phyloP scores from a whole-genome alignment of 345 rosid species.

The Tarenaya hassleriana region DNA sequence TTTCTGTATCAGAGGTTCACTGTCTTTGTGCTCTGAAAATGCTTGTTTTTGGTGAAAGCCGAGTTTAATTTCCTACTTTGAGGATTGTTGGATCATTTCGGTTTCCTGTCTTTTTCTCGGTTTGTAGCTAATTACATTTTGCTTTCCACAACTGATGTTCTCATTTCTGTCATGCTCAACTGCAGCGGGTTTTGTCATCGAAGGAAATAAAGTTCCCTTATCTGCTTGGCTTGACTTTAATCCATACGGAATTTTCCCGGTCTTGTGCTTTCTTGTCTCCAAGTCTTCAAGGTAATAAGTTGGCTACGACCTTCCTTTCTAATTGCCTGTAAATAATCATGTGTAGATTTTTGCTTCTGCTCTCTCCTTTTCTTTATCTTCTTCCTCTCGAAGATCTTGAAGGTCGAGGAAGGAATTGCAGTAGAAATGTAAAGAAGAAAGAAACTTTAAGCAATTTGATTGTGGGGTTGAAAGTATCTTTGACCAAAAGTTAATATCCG shows the following conservation, averaged over 20 bases:
- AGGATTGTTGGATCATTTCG: too few species aligned
- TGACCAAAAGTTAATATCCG: neutral
- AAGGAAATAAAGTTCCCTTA: conserved; percentile 95
- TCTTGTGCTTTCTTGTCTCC: conserved; percentile 74
- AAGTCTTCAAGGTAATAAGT: conserved; percentile 64
- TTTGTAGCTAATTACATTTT: too few species aligned
- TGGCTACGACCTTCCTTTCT: conserved; percentile 13
- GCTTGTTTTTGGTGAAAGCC: neutral
- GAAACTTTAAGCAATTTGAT: conserved; percentile 23
- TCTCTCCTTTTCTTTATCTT: conserved; percentile 6
- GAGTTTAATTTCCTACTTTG: too few species aligned
- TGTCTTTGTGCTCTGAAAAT: neutral
- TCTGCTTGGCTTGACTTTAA: conserved; percentile 94
- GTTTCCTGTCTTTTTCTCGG: too few species aligned
- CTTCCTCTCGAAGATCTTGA: conserved; percentile 45
- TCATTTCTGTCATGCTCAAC: conserved; percentile 18
- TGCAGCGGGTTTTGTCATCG: conserved; percentile 97
- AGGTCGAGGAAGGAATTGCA: conserved; percentile 95
- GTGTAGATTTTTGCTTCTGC: conserved; percentile 3
- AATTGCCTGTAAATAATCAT: neutral
- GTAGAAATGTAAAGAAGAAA: conserved; percentile 66
- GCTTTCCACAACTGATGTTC: conserved; percentile 2
- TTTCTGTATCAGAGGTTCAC: too few species aligned
- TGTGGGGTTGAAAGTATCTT: conserved; percentile 21
- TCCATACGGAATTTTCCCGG: conserved; percentile 89